These are phyloP conservation scores for Penicillium daleae DNA, from an alignment of 495 filamentous ascomycete species.

Conservation along the genomic window DNA sequence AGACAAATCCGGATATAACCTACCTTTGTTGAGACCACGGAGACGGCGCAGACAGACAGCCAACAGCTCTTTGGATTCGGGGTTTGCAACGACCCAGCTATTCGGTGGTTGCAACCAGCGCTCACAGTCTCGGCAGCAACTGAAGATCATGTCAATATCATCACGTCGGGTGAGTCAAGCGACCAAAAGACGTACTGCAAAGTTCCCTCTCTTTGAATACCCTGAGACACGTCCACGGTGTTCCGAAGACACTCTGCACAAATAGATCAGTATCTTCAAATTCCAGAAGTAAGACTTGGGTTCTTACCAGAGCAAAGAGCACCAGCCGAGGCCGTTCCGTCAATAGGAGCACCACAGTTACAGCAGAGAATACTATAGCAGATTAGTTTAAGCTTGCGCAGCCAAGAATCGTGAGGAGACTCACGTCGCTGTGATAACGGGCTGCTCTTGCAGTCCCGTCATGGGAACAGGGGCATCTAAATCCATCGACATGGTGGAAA, in stretches of 20 bases:
- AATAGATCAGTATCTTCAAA: background rate
- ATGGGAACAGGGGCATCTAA: slow-evolving; percentile 66
- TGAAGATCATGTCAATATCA: background rate
- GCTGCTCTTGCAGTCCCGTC: slow-evolving; percentile 48
- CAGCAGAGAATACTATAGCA: slow-evolving; percentile 80
- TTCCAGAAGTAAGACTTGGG: background rate
- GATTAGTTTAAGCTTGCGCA: slow-evolving; percentile 22
- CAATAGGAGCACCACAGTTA: slow-evolving; percentile 92
- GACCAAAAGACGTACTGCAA: slow-evolving; percentile 54
- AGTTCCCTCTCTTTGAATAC: slow-evolving; percentile 84
- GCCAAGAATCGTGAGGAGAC: slow-evolving; percentile 31
- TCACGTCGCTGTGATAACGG: slow-evolving; percentile 61
- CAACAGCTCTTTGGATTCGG: slow-evolving; percentile 86
- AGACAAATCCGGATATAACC: background rate
- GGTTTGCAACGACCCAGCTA: slow-evolving; percentile 80
- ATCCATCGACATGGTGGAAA: slow-evolving; percentile 68
- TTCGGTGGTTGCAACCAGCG: slow-evolving; percentile 88
- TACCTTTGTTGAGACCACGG: slow-evolving; percentile 61
- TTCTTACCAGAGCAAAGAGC: slow-evolving; percentile 71
- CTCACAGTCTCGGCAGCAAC: slow-evolving; percentile 86
- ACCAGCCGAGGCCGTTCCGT: slow-evolving; percentile 82
- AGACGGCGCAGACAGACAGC: slow-evolving; percentile 86
- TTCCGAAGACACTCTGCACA: slow-evolving; percentile 80
- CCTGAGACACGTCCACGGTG: slow-evolving; percentile 90
- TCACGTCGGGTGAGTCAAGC: background rate